Evolutionary conservation across 164 flowering plant genomes (phyloP).

Genomic region (grape (Vitis vinifera)): DNA sequence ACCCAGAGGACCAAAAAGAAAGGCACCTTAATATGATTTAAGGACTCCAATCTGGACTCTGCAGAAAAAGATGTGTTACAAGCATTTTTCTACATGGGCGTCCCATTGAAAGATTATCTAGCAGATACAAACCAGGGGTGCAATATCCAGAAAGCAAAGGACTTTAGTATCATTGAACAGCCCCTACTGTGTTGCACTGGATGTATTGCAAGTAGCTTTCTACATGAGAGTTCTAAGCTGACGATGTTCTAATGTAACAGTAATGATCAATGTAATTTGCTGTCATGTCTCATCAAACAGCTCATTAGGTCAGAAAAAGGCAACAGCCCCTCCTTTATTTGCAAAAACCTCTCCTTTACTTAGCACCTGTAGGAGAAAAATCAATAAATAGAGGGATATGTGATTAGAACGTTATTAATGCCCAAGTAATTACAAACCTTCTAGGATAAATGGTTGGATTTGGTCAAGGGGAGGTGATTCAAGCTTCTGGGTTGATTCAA

Average conservation of each 20-base stretch:
- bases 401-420: slow-evolving; percentile 21
- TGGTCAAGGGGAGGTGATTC: slow-evolving; percentile 40
- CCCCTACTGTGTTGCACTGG: neutral
- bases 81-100: too few species aligned
- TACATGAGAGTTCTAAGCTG: neutral
- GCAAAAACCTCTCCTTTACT: slow-evolving; percentile 38
- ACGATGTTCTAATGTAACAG: neutral
- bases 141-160: neutral
- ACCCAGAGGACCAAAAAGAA: too few species aligned
- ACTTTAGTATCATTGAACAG: neutral
- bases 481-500: slow-evolving; percentile 23
- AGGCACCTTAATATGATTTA: too few species aligned
- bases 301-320: slow-evolving; percentile 16
- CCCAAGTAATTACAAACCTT: slow-evolving; percentile 61
- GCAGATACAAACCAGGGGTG: neutral
- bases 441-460: slow-evolving; percentile 53
- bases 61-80: too few species aligned
- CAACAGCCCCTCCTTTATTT: slow-evolving; percentile 18
- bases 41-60: too few species aligned
- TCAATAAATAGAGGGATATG: slow-evolving; percentile 28
- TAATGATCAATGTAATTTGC: neutral
- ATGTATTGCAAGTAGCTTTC: neutral
- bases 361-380: slow-evolving; percentile 57
- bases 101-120: too few species aligned
- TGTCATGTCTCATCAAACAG: slow-evolving; percentile 3